Percentiles rank a stretch among this genome's conserved stretches.
These are phyloP conservation scores for Saccharomycopsis lassenensis DNA, from an alignment of 805 yeast species.

Conservation along the genomic window DNA sequence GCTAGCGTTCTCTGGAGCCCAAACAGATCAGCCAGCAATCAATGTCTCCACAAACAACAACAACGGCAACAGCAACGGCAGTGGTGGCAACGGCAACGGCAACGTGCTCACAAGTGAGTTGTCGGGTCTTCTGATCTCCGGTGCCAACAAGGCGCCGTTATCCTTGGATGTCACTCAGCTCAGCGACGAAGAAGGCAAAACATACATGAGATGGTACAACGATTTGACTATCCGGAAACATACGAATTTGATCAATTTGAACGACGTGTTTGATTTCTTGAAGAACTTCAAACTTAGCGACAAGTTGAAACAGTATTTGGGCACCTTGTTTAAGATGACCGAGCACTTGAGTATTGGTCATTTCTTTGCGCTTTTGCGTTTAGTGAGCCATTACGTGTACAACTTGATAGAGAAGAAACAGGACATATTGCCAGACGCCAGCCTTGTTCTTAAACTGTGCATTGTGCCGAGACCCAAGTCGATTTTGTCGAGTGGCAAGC, in stretches of 20 bases:
- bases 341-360: conserved; percentile 70
- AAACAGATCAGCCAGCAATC: conserved; percentile 1
- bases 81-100: not conserved
- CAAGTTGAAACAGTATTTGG: conserved; percentile 38
- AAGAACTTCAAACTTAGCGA: conserved; percentile 61
- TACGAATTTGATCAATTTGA: conserved; percentile 52
- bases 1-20: conserved; percentile 15
- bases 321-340: conserved; percentile 39
- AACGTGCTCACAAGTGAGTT: not conserved
- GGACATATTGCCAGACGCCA: conserved; percentile 43
- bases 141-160: conserved; percentile 34
- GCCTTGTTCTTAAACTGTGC: conserved; percentile 42
- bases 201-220: conserved; percentile 90
- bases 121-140: not conserved
- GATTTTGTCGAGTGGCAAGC: conserved; percentile 53
- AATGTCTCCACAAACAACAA: no score
- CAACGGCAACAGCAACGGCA: conserved; percentile 4
- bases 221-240: conserved; percentile 67
- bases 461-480: conserved; percentile 74
- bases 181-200: conserved; percentile 65
- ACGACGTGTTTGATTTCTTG: conserved; percentile 71
- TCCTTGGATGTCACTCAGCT: conserved; percentile 59
- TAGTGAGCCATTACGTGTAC: conserved; percentile 59
- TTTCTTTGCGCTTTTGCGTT: conserved; percentile 76
- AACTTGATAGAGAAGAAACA: conserved; percentile 21